Conservation (phyloP, 257 asterid species). For the Solanum habrochaites region DNA sequence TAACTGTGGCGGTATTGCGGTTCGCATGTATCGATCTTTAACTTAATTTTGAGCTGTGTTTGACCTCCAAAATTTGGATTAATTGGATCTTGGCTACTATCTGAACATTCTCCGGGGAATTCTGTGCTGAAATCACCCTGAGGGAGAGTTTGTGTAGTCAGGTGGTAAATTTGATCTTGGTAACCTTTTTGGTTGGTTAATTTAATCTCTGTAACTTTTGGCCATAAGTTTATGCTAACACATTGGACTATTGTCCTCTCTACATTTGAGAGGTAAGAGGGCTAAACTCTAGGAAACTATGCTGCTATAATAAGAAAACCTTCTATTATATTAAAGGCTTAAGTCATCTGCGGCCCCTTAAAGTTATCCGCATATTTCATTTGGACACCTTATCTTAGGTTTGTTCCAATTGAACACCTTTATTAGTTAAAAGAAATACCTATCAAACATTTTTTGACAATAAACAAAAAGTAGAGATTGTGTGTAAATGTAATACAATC, state of each 20-base stretch:
- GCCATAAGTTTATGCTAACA: background rate
- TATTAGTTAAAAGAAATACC: no score
- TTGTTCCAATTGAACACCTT: no score
- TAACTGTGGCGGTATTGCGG: background rate
- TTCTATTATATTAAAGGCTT: background rate
- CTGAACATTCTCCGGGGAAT: background rate
- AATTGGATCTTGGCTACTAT: background rate
- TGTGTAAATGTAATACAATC: no score
- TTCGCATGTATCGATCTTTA: background rate
- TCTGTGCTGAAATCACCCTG: background rate
- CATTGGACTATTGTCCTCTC: background rate
- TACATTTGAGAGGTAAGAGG: background rate
- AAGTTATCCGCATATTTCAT: no score
- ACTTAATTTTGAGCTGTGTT: background rate
- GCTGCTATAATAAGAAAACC: background rate
- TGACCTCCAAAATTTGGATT: background rate
- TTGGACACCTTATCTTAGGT: no score
- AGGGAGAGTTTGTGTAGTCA: background rate
- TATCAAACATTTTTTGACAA: no score
- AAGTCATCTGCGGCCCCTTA: no score
- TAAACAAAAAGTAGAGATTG: no score
- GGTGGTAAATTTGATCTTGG: background rate
- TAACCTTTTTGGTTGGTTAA: background rate
- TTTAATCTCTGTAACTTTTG: background rate
- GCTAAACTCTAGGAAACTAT: background rate